Base-by-base conservation (phyloP, 306 rosid genomes). In the Sicyos edulis region DNA sequence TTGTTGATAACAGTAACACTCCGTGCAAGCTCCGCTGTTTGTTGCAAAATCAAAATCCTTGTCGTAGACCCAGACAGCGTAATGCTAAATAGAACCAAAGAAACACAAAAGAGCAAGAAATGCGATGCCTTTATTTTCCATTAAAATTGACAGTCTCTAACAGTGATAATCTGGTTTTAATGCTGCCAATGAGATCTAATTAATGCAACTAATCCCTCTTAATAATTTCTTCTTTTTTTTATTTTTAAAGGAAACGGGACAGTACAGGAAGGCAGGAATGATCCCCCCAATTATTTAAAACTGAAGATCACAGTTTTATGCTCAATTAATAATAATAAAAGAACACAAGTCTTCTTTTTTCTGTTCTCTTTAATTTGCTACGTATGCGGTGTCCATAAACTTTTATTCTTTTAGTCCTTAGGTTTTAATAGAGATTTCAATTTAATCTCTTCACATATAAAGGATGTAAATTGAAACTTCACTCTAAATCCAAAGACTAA, bases 11-110 rank as follows among this genome's bases (percentile, higher is more conserved):
- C 29, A 26, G 37, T 26, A 26, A 26, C 29, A 26, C 54, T 66
- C 34, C 71, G 54, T 66, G 54, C 37, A 11, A 66, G n/a, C 29
- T 29, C 32, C 12, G 16, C 15, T 63, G 26, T 63, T 14, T 63
- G 29, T 63, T 26, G 3, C 29, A 26, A 26, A 11, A 42, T 6
- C 32, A 17, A 47, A 6, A 42, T 9, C 12, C 21, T 67, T 67
- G 72, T 67, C 72, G 72, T 21, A 13, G 40, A 67, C 72, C 72
- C 72, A 68, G 42, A 61, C n/a, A 8, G 42, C 40, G 66, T 24
- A 60, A 60, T 24, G 8, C 13, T 53, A 12, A 8, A 40, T 45
- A 1, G 20, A 26, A 26, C 29, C 29, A 26, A 26, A 26, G 29
- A 26, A 26, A 26, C 29, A 26, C 1, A 26, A 26, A 26, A 26